Percentiles rank a stretch among this genome's conserved stretches.
Conservation (phyloP, 2,329 filamentous ascomycete genomes). For the Sclerotinia minor region DNA sequence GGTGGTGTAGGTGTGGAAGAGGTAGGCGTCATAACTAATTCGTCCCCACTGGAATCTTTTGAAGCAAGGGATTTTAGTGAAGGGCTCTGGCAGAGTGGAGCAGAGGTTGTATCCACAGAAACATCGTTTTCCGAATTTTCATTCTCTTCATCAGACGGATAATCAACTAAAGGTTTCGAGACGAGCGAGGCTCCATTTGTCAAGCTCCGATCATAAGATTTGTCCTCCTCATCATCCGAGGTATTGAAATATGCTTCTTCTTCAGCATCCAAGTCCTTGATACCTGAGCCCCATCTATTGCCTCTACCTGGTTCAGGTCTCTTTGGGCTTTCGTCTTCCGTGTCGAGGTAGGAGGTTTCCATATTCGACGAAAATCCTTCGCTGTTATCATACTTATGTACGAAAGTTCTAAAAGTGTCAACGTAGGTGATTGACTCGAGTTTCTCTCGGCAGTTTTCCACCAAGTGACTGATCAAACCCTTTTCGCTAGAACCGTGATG, state of each 20-base stretch:
- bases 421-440: constrained; percentile 77
- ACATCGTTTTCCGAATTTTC: constrained; percentile 59
- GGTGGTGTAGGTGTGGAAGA: constrained; percentile 54
- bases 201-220: constrained; percentile 42
- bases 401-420: constrained; percentile 76
- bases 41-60: constrained; percentile 31
- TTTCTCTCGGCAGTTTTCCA: constrained; percentile 79
- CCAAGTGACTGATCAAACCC: constrained; percentile 77
- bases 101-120: constrained; percentile 36
- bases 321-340: constrained; percentile 58
- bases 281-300: constrained; percentile 61
- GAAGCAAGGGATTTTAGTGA: constrained; percentile 32
- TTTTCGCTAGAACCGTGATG: constrained; percentile 68
- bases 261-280: constrained; percentile 80
- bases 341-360: constrained; percentile 70
- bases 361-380: constrained; percentile 64
- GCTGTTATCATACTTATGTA: constrained; percentile 77
- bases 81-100: constrained; percentile 28
- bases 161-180: constrained; percentile 80
- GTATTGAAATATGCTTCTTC: constrained; percentile 95
- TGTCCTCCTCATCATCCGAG: constrained; percentile 76
- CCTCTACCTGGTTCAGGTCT: constrained; percentile 53
- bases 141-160: constrained; percentile 87
- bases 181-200: constrained; percentile 65
- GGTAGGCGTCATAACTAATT: constrained; percentile 29